Conservation (phyloP, 441 rosid genomes). For the Gossypium gossypioides region DNA sequence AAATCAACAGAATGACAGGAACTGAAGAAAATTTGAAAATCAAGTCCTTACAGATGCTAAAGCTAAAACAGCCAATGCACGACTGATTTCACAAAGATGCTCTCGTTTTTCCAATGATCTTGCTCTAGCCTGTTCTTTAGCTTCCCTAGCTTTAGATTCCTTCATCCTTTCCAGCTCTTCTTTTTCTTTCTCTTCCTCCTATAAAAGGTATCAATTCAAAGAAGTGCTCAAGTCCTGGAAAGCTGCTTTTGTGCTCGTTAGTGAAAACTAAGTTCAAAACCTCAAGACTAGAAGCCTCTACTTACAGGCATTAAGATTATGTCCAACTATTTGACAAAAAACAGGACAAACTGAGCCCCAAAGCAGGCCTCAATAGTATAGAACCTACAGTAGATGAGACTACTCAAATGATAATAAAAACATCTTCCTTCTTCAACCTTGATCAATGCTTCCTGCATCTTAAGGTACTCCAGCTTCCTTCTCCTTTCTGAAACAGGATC, state of each 20-base stretch:
- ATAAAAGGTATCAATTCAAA: slow-evolving; percentile 14
- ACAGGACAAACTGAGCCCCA: neutral
- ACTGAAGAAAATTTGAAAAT: neutral
- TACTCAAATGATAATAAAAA: neutral
- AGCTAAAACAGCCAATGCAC: slow-evolving; percentile 80
- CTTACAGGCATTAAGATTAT: neutral
- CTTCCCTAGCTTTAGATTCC: slow-evolving; percentile 49
- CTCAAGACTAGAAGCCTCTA: neutral
- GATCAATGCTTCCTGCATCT: slow-evolving; percentile 83
- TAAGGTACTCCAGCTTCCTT: slow-evolving; percentile 85
- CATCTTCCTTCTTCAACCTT: slow-evolving; percentile 40
- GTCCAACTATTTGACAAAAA: neutral
- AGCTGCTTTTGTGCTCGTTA: slow-evolving; percentile 3
- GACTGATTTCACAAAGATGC: slow-evolving; percentile 74
- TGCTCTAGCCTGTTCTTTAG: slow-evolving; percentile 59
- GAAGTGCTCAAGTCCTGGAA: slow-evolving; percentile 3
- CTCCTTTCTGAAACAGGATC: slow-evolving; percentile 82
- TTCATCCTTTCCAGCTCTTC: slow-evolving; percentile 58
- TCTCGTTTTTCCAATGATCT: slow-evolving; percentile 61
- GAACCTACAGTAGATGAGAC: neutral
- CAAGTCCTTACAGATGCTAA: slow-evolving; percentile 72
- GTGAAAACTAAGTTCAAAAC: neutral
- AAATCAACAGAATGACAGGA: neutral
- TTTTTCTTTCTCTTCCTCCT: slow-evolving; percentile 84
- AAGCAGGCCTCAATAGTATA: neutral